phyloP scores from a whole-genome alignment of 768 basidiomycete species.

The Daedaleopsis nitida region DNA sequence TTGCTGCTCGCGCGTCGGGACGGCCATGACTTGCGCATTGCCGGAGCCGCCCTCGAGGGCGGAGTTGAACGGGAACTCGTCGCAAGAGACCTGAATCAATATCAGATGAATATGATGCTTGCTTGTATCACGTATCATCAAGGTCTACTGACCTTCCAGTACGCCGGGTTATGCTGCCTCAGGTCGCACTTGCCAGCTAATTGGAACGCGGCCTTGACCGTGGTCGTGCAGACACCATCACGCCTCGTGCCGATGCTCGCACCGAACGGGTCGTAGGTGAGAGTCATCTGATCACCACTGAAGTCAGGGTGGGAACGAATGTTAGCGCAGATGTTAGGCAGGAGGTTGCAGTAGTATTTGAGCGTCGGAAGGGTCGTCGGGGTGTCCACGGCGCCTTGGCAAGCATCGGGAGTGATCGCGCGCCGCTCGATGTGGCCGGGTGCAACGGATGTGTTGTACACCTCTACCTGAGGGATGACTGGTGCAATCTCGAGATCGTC shows the following conservation, averaged over 20 bases:
- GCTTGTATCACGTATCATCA: background rate
- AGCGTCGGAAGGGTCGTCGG: background rate
- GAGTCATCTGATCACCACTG: background rate
- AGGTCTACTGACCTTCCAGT: slow-evolving; percentile 1
- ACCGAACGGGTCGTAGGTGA: slow-evolving; percentile 7
- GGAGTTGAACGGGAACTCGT: slow-evolving; percentile 12
- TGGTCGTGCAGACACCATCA: background rate
- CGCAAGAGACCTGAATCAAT: slow-evolving; percentile 2
- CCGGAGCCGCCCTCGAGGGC: slow-evolving; percentile 3
- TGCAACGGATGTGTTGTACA: background rate
- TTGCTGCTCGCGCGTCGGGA: slow-evolving; percentile 5
- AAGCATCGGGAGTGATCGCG: background rate
- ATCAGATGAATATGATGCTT: no score
- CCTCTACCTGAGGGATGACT: background rate
- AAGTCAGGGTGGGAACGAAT: slow-evolving; percentile 2
- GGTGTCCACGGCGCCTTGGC: background rate
- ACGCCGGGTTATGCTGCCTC: slow-evolving; percentile 1
- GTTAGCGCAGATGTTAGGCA: slow-evolving; percentile 9
- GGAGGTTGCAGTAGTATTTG: slow-evolving; percentile 6
- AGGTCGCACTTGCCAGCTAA: slow-evolving; percentile 1
- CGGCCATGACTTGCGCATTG: background rate
- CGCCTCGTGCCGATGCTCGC: background rate
- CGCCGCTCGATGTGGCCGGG: background rate
- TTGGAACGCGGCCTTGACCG: background rate
- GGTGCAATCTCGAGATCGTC: background rate